Evolutionary conservation across 495 filamentous ascomycete species (phyloP), one percentile per base, ranked within the genome.

Genomic region (Penicillium antarcticum): DNA sequence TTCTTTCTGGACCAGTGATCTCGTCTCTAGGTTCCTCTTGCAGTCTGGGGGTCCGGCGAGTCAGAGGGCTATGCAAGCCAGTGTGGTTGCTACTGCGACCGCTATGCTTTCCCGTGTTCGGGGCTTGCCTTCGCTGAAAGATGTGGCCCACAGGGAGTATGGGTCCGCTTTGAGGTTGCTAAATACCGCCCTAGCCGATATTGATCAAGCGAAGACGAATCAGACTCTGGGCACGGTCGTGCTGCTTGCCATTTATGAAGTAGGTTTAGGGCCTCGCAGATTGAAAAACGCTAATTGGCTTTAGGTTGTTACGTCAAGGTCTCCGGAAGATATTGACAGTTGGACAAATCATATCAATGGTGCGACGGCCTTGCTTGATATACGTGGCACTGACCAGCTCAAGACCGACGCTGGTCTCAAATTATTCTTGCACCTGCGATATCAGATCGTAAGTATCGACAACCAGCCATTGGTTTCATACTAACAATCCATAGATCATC

Each of bases 291-390:
- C 69, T 55, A 39, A 35, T 18, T 24, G 26, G 2, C 14, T 17
- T 16, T 45, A 73, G 71, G 73, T 81, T 50, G 72, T 83, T 35
- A 71, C 75, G 0, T 78, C 78, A 46, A 67, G 70, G 49, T 61
- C 68, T 8, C 67, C 70, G 10, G 60, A 62, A 36, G 74, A 73
- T 21, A 68, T 82, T 23, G 63, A 69, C 16, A 76, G 76, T 2
- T 87, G 82, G 72, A 77, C 75, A 33, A 77, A 77, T 40, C 84
- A 87, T 61, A 74, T 85, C 49, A 73, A 73, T 32, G 84, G 84
- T 9, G 80, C 82, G 2, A 75, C 73, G 0, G 77, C 80, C 0
- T 65, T 87, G 4, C 71, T 84, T 1, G 73, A 77, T 54, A 47
- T 86, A 55, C 72, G 84, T 18, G 84, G 84, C 8, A 43, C 66